Conservation (phyloP, 1,284 basidiomycete genomes). For the Somion occarium region DNA sequence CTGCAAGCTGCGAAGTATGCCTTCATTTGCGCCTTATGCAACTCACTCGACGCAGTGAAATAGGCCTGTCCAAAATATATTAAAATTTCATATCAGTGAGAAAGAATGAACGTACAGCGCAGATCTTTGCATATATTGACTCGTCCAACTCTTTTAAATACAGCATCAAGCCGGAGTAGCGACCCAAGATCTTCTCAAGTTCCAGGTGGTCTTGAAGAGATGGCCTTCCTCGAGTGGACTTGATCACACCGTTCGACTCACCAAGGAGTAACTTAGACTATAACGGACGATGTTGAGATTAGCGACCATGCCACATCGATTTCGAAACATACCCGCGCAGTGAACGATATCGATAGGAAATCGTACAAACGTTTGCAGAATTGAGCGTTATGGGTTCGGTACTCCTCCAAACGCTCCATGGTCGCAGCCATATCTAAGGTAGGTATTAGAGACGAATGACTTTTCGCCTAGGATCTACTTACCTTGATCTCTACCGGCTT, state of each 20-base stretch:
- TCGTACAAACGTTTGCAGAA: slow-evolving; percentile 91
- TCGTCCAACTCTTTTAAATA: slow-evolving; percentile 97
- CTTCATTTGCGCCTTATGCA: slow-evolving; percentile 79
- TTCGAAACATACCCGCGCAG: slow-evolving; percentile 59
- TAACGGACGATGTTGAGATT: neutral
- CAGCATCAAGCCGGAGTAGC: slow-evolving; percentile 87
- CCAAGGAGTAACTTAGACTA: slow-evolving; percentile 66
- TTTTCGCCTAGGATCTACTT: slow-evolving; percentile 13
- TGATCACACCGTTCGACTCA: slow-evolving; percentile 49
- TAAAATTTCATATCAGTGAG: slow-evolving; percentile 1
- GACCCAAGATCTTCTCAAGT: slow-evolving; percentile 80
- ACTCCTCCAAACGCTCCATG: slow-evolving; percentile 88
- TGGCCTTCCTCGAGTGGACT: slow-evolving; percentile 39
- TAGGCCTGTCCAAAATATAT: slow-evolving; percentile 57
- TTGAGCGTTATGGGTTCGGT: slow-evolving; percentile 80
- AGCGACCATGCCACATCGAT: neutral
- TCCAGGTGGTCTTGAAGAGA: slow-evolving; percentile 59
- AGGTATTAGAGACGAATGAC: neutral
- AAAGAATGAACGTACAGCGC: slow-evolving; percentile 58
- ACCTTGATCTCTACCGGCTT: slow-evolving; percentile 88
- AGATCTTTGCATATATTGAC: slow-evolving; percentile 76
- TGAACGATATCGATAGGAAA: slow-evolving; percentile 88
- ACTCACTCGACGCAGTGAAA: slow-evolving; percentile 77
- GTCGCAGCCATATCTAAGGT: slow-evolving; percentile 91
- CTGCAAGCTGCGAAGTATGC: slow-evolving; percentile 61